These are phyloP conservation scores for Hymenotorrendiella dingleyae DNA, from an alignment of 2,329 filamentous ascomycete species.

Conservation along the genomic window DNA sequence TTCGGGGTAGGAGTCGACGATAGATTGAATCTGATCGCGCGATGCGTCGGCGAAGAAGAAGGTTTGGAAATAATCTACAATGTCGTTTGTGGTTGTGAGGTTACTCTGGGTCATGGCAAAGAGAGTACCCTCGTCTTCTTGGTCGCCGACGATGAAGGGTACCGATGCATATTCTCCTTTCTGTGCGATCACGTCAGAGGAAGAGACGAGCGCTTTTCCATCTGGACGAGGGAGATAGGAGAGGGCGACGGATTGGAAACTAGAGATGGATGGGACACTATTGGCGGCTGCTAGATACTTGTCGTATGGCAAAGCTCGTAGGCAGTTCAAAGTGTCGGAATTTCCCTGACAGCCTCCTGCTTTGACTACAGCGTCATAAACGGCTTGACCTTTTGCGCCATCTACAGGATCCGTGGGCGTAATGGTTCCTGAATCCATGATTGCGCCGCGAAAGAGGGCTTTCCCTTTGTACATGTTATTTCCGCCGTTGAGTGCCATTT, in stretches of 20 bases:
- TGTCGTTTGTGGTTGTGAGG: slow-evolving; percentile 50
- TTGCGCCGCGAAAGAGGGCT: slow-evolving; percentile 66
- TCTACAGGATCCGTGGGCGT: slow-evolving; percentile 58
- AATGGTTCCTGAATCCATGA: slow-evolving; percentile 68
- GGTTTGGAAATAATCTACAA: slow-evolving; percentile 55
- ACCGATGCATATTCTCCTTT: slow-evolving; percentile 51
- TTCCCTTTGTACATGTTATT: slow-evolving; percentile 69
- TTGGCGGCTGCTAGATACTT: slow-evolving; percentile 59
- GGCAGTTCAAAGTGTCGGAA: slow-evolving; percentile 55
- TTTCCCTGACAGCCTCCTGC: slow-evolving; percentile 54
- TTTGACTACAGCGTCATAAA: slow-evolving; percentile 56
- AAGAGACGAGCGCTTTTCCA: slow-evolving; percentile 53
- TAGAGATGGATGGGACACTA: slow-evolving; percentile 60
- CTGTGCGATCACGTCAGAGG: slow-evolving; percentile 53
- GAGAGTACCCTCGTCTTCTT: slow-evolving; percentile 75
- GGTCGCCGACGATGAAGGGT: slow-evolving; percentile 63
- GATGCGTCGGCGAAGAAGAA: slow-evolving; percentile 55
- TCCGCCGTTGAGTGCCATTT: slow-evolving; percentile 68
- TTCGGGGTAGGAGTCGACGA: slow-evolving; percentile 58
- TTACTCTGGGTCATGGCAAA: slow-evolving; percentile 65
- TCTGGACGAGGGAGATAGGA: slow-evolving; percentile 73
- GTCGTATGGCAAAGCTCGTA: slow-evolving; percentile 54
- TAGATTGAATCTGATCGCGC: slow-evolving; percentile 40
- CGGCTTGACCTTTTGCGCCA: slow-evolving; percentile 54
- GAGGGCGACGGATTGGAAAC: slow-evolving; percentile 63